These are phyloP conservation scores for Pelargonium myrrhifolium DNA, from an alignment of 441 rosid genomes.

Conservation along the genomic window DNA sequence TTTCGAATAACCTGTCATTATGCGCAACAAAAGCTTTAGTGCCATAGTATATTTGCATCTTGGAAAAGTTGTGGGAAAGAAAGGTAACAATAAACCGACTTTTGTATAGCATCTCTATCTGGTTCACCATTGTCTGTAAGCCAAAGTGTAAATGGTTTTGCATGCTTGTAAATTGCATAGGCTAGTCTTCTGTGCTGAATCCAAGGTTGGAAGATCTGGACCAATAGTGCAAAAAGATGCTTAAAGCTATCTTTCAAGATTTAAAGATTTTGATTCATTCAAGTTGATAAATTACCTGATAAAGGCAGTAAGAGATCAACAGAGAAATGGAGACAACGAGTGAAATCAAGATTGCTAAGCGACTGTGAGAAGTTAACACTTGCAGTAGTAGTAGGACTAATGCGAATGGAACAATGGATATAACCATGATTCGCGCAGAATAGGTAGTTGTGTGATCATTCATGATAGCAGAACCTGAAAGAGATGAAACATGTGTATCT, in stretches of 20 bases:
- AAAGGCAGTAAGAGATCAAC: conserved; percentile 23
- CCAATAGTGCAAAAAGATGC: background rate
- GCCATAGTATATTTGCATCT: too few species aligned
- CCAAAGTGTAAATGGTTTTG: background rate
- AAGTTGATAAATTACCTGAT: conserved; percentile 23
- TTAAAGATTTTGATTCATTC: background rate
- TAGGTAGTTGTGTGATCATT: conserved; percentile 13
- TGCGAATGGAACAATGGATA: conserved; percentile 23
- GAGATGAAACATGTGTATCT: background rate
- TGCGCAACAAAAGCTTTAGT: too few species aligned
- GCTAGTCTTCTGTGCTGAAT: background rate
- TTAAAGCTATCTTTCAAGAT: background rate
- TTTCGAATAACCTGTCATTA: background rate
- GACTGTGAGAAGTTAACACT: conserved; percentile 18
- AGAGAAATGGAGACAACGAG: conserved; percentile 18
- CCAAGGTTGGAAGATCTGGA: background rate
- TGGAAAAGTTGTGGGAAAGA: too few species aligned
- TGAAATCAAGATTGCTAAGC: conserved; percentile 21
- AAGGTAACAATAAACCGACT: background rate
- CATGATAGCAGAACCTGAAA: conserved; percentile 25
- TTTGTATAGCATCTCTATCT: background rate
- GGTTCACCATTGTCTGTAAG: background rate
- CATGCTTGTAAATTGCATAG: background rate
- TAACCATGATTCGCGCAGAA: conserved; percentile 23
- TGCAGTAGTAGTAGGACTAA: conserved; percentile 20